Percentiles rank a stretch among this genome's conserved stretches.
Evolutionary conservation across 148 eudicot genomes (phyloP).

Genomic region (Vaccinium macrocarpon): DNA sequence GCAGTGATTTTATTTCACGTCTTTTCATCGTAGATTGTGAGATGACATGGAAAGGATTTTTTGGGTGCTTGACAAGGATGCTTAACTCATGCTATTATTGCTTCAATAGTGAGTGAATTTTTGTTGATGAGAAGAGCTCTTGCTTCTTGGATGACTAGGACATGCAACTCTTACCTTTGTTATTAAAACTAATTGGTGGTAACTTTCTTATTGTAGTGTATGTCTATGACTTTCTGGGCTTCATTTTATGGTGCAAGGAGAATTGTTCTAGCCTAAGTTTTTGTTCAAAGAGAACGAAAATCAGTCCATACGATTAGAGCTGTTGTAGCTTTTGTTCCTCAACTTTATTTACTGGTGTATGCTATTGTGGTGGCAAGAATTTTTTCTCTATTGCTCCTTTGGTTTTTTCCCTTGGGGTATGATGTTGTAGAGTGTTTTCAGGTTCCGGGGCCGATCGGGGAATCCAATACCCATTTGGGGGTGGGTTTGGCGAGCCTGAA

Average conservation of each 20-base stretch:
- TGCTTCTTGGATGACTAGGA: not conserved
- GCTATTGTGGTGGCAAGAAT: not conserved
- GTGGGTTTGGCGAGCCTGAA: not conserved
- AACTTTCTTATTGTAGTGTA: not conserved
- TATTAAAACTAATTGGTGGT: not conserved
- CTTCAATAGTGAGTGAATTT: not conserved
- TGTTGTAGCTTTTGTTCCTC: not conserved
- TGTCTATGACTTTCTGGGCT: not conserved
- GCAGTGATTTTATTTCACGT: not conserved
- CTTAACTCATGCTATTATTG: conserved; percentile 2
- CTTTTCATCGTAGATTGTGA: not conserved
- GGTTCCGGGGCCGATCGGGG: not conserved
- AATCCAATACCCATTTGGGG: not conserved
- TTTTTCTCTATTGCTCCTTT: not conserved
- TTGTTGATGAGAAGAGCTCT: not conserved
- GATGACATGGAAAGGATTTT: not conserved
- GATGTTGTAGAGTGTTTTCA: not conserved
- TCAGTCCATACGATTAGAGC: not conserved
- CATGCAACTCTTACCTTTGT: not conserved
- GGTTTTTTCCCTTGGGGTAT: not conserved
- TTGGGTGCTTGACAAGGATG: not conserved
- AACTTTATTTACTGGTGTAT: not conserved
- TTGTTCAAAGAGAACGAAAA: not conserved
- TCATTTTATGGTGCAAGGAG: not conserved
- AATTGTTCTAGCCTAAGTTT: not conserved